These are phyloP conservation scores for Boechera stricta DNA, from an alignment of 345 rosid genomes.

Conservation along the genomic window DNA sequence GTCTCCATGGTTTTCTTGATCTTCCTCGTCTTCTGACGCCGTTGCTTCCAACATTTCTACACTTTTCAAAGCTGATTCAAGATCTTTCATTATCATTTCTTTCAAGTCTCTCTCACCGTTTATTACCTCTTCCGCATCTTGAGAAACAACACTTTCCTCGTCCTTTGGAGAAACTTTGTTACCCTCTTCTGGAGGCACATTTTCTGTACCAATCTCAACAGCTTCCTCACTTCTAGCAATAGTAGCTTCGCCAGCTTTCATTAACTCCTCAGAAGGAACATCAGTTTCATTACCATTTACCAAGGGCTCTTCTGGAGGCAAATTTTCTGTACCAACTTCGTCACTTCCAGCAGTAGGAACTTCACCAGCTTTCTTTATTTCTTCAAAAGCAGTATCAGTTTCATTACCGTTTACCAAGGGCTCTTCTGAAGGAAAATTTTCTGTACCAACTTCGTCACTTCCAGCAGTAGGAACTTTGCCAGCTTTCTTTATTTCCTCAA, in stretches of 20 bases:
- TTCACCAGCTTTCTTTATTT: conserved; percentile 37
- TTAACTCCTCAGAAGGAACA: conserved; percentile 37
- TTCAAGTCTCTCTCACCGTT: conserved; percentile 56
- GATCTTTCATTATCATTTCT: conserved; percentile 73
- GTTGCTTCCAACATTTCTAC: conserved; percentile 66
- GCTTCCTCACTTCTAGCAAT: conserved; percentile 43
- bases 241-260: conserved; percentile 36
- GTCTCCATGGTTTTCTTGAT: conserved; percentile 49
- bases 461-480: conserved; percentile 39
- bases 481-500: conserved; percentile 42
- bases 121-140: conserved; percentile 40
- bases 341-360: conserved; percentile 41
- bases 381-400: conserved; percentile 30
- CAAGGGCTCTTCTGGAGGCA: conserved; percentile 47
- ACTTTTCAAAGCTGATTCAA: conserved; percentile 71
- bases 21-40: conserved; percentile 61
- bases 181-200: conserved; percentile 47
- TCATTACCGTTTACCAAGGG: conserved; percentile 21
- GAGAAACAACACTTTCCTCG: conserved; percentile 33
- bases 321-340: conserved; percentile 38
- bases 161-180: conserved; percentile 42
- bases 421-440: conserved; percentile 47
- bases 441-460: conserved; percentile 46
- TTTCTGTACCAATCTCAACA: conserved; percentile 45
- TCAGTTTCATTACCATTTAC: conserved; percentile 18